Evolutionary conservation across 495 filamentous ascomycete genomes (phyloP), one percentile per base, ranked within the genome.

Genomic region (Trichocladium uniseriatum): DNA sequence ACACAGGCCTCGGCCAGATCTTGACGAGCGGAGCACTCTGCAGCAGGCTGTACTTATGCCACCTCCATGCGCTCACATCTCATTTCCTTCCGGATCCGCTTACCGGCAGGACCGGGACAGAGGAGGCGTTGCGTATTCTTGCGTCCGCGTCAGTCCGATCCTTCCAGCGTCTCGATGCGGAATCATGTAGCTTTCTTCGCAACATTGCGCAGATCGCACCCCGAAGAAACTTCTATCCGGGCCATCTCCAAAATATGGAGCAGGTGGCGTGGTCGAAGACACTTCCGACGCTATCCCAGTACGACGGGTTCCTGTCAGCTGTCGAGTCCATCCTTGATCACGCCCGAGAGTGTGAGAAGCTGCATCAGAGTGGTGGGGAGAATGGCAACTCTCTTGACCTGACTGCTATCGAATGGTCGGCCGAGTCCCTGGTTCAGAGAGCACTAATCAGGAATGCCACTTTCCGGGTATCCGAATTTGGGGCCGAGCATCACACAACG

Each of bases 51-150:
- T 70, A 68, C 43, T 54, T 78, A 9, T 70, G 65, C 32, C 79
- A 78, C 44, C 66, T 86, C 1, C 80, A 86, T 52, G 81, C 80
- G 0, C n/a, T 80, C 0, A 86, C 82, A 0, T 76, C 79, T 2
- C 73, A 68, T 43, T 76, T 69, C 38, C 51, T 84, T 1, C 71
- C 76, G 0, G 84, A 88, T 53, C 65, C 69, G 0, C 58, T 86
- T 0, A 82, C 78, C 0, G 48, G 54, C 0, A 68, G 62, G 21
- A 86, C 79, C 3, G 84, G 84, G 0, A 84, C 79, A 0, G 83
- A 86, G 49, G 68, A 83, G 53, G 70, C 76, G 0, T 56, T 86
- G 1, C 47, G 53, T 0, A 71, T 76, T 19, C 66, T 85, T 9
- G 49, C 51, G 1, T 74, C 70, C 3, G 74, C 75, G 21, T 63